Evolutionary conservation across 768 basidiomycete genomes (phyloP).

Genomic region (Podaxis sp.): DNA sequence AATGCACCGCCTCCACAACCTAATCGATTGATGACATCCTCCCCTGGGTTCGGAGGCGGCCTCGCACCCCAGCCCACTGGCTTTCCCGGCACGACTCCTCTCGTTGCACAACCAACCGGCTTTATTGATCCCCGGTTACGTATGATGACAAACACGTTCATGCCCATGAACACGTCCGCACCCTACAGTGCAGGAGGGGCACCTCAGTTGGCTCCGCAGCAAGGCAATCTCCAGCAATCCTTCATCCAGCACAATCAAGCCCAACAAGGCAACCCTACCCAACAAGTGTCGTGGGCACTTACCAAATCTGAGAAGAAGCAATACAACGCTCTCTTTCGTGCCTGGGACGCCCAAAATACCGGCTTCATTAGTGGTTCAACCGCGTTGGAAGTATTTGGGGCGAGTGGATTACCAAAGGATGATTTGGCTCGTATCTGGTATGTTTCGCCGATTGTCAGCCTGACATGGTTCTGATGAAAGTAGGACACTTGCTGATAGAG

Average conservation of each 20-base stretch:
- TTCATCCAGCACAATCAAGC: constrained; percentile 86
- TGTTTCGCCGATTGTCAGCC: constrained; percentile 22
- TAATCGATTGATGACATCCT: constrained; percentile 50
- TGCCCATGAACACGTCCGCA: constrained; percentile 68
- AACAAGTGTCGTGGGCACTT: constrained; percentile 81
- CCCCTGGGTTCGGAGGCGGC: constrained; percentile 45
- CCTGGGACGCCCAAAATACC: constrained; percentile 81
- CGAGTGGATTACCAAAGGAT: constrained; percentile 84
- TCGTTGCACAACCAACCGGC: constrained; percentile 75
- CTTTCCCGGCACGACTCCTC: constrained; percentile 29
- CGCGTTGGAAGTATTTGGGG: constrained; percentile 90
- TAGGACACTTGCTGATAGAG: constrained; percentile 89
- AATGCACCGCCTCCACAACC: constrained; percentile 35
- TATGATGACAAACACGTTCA: constrained; percentile 90
- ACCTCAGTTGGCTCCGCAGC: constrained; percentile 66
- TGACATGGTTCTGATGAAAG: constrained; percentile 1
- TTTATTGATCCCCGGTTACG: constrained; percentile 78
- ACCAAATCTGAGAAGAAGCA: constrained; percentile 91
- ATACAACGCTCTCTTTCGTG: constrained; percentile 93
- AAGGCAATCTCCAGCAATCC: constrained; percentile 71
- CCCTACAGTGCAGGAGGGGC: constrained; percentile 55
- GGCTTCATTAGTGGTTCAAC: constrained; percentile 86
- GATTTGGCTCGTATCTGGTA: constrained; percentile 94
- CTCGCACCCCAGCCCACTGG: constrained; percentile 48
- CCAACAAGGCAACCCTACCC: constrained; percentile 57